Evolutionary conservation across 225 moss, liverwort and hornwort species (phyloP).

Genomic region (Sphagnum contortum): DNA sequence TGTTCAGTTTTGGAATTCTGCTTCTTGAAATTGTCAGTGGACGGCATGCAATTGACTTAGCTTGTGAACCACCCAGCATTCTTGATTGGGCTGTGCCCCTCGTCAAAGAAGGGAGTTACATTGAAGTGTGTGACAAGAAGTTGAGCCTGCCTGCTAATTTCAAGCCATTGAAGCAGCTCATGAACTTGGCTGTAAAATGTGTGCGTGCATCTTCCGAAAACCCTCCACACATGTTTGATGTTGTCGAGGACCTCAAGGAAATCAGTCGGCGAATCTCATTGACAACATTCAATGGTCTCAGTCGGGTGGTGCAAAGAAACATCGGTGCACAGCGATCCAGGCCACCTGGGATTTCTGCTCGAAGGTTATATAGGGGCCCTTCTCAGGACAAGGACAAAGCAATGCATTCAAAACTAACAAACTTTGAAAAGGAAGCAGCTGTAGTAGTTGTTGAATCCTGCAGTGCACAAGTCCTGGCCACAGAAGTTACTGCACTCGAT

Average conservation of each 20-base stretch:
- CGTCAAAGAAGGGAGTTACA: conserved; percentile 34
- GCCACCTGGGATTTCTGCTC: conserved; percentile 19
- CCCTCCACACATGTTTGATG: conserved; percentile 45
- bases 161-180: conserved; percentile 44
- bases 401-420: neutral
- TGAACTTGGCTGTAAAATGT: conserved; percentile 46
- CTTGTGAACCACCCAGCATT: conserved; percentile 50
- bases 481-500: neutral
- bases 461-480: neutral
- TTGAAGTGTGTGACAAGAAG: conserved; percentile 36
- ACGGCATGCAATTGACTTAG: conserved; percentile 46
- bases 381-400: neutral
- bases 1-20: conserved; percentile 59
- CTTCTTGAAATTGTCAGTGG: conserved; percentile 55
- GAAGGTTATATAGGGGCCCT: neutral
- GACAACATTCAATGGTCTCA: conserved; percentile 24
- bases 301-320: conserved; percentile 23
- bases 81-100: conserved; percentile 61
- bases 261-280: conserved; percentile 18
- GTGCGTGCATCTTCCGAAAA: conserved; percentile 31
- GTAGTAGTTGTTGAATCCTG: neutral
- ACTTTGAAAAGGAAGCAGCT: neutral
- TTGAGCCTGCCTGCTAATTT: conserved; percentile 17
- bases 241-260: conserved; percentile 45
- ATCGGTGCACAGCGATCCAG: conserved; percentile 33